Base-by-base conservation (phyloP, 495 filamentous ascomycete genomes). In the Tuber magnatum region DNA sequence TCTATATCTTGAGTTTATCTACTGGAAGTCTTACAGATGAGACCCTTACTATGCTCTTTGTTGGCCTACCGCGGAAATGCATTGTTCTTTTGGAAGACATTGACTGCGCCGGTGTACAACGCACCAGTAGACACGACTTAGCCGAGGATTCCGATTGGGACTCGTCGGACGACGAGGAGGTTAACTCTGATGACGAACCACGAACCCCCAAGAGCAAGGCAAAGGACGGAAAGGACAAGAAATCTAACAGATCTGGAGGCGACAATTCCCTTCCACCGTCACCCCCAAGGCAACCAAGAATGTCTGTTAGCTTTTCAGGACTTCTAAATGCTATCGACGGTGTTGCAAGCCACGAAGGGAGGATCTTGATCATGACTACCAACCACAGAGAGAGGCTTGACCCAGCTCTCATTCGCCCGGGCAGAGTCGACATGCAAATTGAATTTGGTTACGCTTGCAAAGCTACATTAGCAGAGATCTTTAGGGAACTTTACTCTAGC, bases 301-400 rank as follows among this genome's bases (percentile, higher is more conserved):
- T 77, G 51, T 81, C 80, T 18, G 82, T 89, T 74, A 91, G 90
- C 0, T 87, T 95, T 20, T 94, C 92, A 3, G 92, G 88, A 0
- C 84, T 95, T 18, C 85, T 95, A 56, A 95, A 94, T 77, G 91
- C 91, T 44, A 87, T 95, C 43, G 92, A 94, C 78, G 92, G 92
- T 24, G 91, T 93, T n/a, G 90, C 91, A 12, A 89, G 89, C 1
- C 89, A 89, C 72, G 92, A 94, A 82, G 92, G 92, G 20, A 87
- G 91, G 8, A 88, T 94, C 28, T 86, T 94, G 14, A 91, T 95
- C 77, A 94, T 95, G 92, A 94, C 92, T 3, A 93, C 92, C 69
- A 95, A 95, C 79, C 90, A 93, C 79, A 80, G 89, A 0, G 91
- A 94, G 46, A 90, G 90, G 76, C 86, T 95, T 0, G 92, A 95